Percentiles rank a stretch among this genome's conserved stretches.
Conservation (phyloP, 805 yeast genomes). For the Suhomyces prunicola region DNA sequence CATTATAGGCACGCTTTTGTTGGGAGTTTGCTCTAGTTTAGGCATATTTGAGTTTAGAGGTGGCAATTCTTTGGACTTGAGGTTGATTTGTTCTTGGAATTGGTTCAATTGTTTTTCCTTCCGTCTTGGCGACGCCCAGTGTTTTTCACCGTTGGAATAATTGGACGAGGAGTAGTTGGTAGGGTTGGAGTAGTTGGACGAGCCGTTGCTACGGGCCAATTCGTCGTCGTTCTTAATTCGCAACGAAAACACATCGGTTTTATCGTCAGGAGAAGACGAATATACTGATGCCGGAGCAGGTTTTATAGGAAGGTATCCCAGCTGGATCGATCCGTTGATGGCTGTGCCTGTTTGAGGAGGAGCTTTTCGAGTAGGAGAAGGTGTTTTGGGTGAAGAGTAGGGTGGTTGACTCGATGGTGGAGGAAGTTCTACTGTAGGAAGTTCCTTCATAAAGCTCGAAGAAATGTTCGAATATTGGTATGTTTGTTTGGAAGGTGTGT, state of each 20-base stretch:
- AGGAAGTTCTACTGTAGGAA: conserved; percentile 3
- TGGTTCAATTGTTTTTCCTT: conserved; percentile 30
- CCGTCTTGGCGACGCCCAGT: conserved; percentile 45
- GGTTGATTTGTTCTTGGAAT: conserved; percentile 38
- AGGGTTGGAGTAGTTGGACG: conserved; percentile 37
- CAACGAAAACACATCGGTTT: conserved; percentile 18
- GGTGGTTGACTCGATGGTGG: conserved; percentile 7
- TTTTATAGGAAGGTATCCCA: conserved; percentile 3
- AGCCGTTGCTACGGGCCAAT: conserved; percentile 10
- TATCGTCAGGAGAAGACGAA: conserved; percentile 14
- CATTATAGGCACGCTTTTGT: conserved; percentile 29
- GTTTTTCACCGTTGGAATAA: conserved; percentile 23
- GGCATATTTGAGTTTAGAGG: conserved; percentile 8
- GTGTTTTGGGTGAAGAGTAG: conserved; percentile 6
- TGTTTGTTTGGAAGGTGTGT: background rate
- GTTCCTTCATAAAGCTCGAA: background rate
- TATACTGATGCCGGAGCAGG: conserved; percentile 8
- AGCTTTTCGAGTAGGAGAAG: conserved; percentile 11
- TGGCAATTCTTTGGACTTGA: conserved; percentile 30
- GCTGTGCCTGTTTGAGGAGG: conserved; percentile 1
- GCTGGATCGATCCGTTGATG: background rate
- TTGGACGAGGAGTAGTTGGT: conserved; percentile 27
- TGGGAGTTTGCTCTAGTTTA: conserved; percentile 1
- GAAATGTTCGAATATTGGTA: background rate
- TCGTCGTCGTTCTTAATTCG: conserved; percentile 5